Conservation (phyloP, 2,329 filamentous ascomycete genomes). For the Dendryphion nanum region DNA sequence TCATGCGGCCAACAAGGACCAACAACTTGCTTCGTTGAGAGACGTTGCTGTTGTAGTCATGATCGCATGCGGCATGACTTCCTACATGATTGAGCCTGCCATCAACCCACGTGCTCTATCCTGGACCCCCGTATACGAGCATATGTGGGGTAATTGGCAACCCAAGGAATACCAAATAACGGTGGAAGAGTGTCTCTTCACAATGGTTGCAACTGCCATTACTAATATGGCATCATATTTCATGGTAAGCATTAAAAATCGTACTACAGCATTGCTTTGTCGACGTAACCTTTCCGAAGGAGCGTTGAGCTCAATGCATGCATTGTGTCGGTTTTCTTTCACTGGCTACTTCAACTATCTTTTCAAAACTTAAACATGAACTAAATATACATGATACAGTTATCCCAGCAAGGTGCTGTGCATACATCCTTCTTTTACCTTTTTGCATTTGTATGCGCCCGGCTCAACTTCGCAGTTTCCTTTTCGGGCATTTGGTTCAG, state of each 20-base stretch:
- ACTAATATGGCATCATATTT: constrained; percentile 29
- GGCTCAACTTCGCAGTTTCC: constrained; percentile 20
- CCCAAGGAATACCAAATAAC: constrained; percentile 23
- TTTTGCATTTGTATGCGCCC: constrained; percentile 27
- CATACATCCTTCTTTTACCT: constrained; percentile 27
- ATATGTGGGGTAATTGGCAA: constrained; percentile 26
- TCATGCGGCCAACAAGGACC: constrained; percentile 21
- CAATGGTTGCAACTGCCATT: constrained; percentile 21
- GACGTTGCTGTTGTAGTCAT: constrained; percentile 28
- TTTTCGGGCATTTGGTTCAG: constrained; percentile 30
- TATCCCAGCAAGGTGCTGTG: constrained; percentile 27
- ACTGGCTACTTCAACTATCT: too few species aligned
- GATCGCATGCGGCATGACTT: constrained; percentile 25
- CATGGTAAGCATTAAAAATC: constrained; percentile 32
- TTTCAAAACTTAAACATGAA: too few species aligned
- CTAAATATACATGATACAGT: too few species aligned
- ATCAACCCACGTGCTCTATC: constrained; percentile 21
- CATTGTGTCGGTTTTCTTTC: too few species aligned
- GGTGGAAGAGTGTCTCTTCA: constrained; percentile 24
- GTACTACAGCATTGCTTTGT: too few species aligned
- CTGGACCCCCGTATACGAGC: constrained; percentile 26
- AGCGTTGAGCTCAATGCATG: too few species aligned
- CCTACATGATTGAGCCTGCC: constrained; percentile 28
- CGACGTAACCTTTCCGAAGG: too few species aligned
- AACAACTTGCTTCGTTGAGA: constrained; percentile 26